Percentiles rank a stretch among this genome's conserved stretches.
Conservation (phyloP, 352 stramenopile species). For the Globisporangium perplexum region DNA sequence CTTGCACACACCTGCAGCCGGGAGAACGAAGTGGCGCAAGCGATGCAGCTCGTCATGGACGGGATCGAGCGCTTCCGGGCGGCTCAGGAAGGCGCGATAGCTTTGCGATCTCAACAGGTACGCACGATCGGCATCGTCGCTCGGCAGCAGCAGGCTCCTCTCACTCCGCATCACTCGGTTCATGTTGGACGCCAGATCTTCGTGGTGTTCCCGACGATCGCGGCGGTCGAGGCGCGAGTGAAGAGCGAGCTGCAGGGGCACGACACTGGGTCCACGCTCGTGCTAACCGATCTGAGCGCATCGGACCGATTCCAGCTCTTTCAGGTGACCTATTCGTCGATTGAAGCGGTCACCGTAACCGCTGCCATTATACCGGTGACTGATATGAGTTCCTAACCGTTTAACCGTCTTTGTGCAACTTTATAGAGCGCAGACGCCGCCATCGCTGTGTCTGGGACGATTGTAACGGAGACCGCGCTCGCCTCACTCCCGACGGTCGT, state of each 20-base stretch:
- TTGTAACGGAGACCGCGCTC: conserved; percentile 60
- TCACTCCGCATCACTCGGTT: conserved; percentile 1
- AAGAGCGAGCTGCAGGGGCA: conserved; percentile 12
- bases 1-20: conserved; percentile 25
- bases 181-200: conserved; percentile 35
- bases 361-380: neutral
- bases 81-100: neutral
- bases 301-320: conserved; percentile 21
- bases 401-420: neutral
- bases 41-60: conserved; percentile 29
- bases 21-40: conserved; percentile 49
- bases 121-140: no score
- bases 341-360: neutral
- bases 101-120: conserved; percentile 2
- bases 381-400: neutral
- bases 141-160: neutral
- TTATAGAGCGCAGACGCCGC: conserved; percentile 35
- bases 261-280: conserved; percentile 2
- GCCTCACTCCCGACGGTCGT: conserved; percentile 51
- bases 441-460: conserved; percentile 63
- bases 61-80: conserved; percentile 21
- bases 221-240: conserved; percentile 21
- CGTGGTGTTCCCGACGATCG: conserved; percentile 60
- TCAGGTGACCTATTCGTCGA: conserved; percentile 14
- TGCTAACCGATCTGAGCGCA: conserved; percentile 22